Evolutionary conservation across 23 red algal species (phyloP).

Genomic region (Gracilaria gracilis): DNA sequence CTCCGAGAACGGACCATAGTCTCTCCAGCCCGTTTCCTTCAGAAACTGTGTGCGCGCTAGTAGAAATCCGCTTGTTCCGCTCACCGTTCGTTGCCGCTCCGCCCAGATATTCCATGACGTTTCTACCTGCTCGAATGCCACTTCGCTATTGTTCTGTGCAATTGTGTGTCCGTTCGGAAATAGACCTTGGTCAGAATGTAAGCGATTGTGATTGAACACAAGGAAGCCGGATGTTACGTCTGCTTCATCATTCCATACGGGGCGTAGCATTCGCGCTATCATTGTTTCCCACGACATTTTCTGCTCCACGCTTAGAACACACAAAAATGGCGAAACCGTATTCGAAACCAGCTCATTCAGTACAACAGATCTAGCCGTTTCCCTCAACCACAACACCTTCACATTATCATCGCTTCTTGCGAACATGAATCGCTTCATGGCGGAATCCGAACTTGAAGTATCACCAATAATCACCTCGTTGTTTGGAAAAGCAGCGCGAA

Average conservation of each 20-base stretch:
- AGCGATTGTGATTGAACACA: constrained; percentile 10
- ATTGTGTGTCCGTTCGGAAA: background rate
- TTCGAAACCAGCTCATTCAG: background rate
- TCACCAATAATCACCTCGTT: constrained; percentile 19
- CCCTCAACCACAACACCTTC: background rate
- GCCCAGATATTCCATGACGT: background rate
- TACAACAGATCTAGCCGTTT: background rate
- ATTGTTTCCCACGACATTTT: constrained; percentile 29
- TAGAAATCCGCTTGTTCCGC: constrained; percentile 9
- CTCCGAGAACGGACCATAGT: constrained; percentile 4
- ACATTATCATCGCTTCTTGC: background rate
- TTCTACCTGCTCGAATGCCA: background rate
- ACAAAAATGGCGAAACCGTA: background rate
- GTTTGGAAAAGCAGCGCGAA: constrained; percentile 22
- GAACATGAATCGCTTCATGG: background rate
- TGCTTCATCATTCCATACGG: background rate
- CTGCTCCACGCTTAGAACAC: constrained; percentile 1
- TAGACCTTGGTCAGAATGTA: constrained; percentile 7
- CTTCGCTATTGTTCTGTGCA: background rate
- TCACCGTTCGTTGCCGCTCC: background rate
- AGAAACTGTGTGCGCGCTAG: background rate
- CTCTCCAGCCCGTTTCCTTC: background rate
- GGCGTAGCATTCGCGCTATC: constrained; percentile 21
- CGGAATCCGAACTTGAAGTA: background rate
- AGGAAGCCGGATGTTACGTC: constrained; percentile 15